phyloP scores from a whole-genome alignment of 2,329 filamentous ascomycete genomes.

The Juglanconis sp. region DNA sequence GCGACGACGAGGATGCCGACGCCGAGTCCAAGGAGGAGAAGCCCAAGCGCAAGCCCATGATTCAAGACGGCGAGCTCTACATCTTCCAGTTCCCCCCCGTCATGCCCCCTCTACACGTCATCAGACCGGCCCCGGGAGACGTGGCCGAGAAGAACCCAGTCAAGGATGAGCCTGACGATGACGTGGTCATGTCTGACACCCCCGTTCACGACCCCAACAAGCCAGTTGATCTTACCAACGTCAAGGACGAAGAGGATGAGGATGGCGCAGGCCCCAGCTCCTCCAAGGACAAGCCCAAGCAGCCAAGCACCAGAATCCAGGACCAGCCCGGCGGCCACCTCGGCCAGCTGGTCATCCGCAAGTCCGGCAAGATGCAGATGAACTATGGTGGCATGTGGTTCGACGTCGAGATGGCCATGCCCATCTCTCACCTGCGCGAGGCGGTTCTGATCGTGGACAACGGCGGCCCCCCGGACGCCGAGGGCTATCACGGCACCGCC shows the following conservation, averaged over 20 bases:
- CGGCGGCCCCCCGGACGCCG: conserved; percentile 24
- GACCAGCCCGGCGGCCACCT: conserved; percentile 52
- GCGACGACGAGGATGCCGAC: conserved; percentile 17
- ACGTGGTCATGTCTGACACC: conserved; percentile 36
- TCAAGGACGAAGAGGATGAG: conserved; percentile 22
- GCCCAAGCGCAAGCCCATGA: conserved; percentile 21
- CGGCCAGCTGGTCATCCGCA: conserved; percentile 57
- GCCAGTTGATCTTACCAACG: conserved; percentile 42
- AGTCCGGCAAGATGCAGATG: conserved; percentile 60
- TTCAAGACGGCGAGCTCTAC: conserved; percentile 54
- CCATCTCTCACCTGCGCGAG: conserved; percentile 52
- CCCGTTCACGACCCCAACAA: conserved; percentile 22
- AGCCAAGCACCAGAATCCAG: conserved; percentile 24
- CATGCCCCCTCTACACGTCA: conserved; percentile 49
- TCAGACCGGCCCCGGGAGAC: conserved; percentile 19
- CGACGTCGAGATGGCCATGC: conserved; percentile 50
- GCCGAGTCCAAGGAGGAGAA: conserved; percentile 8
- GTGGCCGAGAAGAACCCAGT: conserved; percentile 24
- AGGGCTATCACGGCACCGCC: conserved; percentile 45
- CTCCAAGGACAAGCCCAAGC: conserved; percentile 28
- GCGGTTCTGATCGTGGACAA: conserved; percentile 58
- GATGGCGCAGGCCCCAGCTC: conserved; percentile 29
- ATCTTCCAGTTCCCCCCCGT: conserved; percentile 64
- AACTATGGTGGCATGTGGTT: conserved; percentile 59
- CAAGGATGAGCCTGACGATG: conserved; percentile 40